These are phyloP conservation scores for Crataegus laevigata DNA, from an alignment of 306 rosid species.

Conservation along the genomic window DNA sequence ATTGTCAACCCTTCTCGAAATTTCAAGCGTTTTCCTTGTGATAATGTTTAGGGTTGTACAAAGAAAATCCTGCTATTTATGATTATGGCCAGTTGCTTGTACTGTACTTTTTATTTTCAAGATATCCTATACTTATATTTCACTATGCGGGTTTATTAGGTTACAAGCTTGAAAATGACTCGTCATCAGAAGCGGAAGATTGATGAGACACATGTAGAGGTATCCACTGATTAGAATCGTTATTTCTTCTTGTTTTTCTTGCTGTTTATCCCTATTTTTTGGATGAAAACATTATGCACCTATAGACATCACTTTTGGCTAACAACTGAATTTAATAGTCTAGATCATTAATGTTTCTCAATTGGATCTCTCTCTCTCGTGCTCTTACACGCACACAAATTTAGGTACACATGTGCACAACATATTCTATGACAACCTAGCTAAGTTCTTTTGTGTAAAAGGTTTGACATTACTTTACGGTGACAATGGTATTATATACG, in stretches of 20 bases:
- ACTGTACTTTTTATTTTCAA: not conserved
- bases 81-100: not conserved
- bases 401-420: not conserved
- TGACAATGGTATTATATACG: not conserved
- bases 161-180: slow-evolving; percentile 95
- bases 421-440: not conserved
- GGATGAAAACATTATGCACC: not conserved
- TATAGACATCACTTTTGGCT: not conserved
- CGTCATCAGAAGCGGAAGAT: slow-evolving; percentile 98
- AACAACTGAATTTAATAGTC: not conserved
- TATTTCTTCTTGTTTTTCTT: not conserved
- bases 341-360: not conserved
- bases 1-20: not conserved
- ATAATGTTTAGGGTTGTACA: not conserved
- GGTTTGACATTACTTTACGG: not conserved
- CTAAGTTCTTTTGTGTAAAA: not conserved
- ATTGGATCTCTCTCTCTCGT: not conserved
- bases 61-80: not conserved
- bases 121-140: not conserved
- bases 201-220: slow-evolving; percentile 98
- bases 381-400: not conserved
- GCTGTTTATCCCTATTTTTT: not conserved
- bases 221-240: slow-evolving; percentile 16
- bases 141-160: slow-evolving; percentile 38
- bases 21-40: not conserved